Evolutionary conservation across 805 yeast species (phyloP), one percentile per base, ranked within the genome.

Genomic region (Zygosaccharomyces bisporus): DNA sequence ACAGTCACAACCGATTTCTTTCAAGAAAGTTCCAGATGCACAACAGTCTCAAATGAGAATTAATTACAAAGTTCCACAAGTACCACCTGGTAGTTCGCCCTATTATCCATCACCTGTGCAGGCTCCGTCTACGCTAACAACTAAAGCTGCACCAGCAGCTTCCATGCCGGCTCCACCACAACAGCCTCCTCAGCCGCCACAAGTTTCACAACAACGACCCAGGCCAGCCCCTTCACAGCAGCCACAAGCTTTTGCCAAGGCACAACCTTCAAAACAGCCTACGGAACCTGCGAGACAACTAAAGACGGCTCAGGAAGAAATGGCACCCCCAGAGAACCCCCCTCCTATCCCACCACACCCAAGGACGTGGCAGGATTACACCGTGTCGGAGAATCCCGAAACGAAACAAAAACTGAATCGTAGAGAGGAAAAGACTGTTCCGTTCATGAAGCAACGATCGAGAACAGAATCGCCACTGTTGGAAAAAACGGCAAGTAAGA

Each of bases 261-360:
- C 12, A 21, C 52, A 50, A 23, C 45, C 36, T 20, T 46, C 45
- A 30, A 44, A 39, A 39, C 49, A 31, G 32, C 44, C 25, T 19
- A 20, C 36, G 32, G 21, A 16, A 25, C 40, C 12, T 12, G n/a
- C 36, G 25, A 44, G 24, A 14, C 34, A 12, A 19, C 45, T 27
- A 14, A 41, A 30, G 17, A 19, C 40, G 4, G 13, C 33, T 4
- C 6, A 21, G 17, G 37, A 29, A 9, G 17, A 19, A 36, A 12
- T 23, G 13, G 18, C 29, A 5, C 42, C 34, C 12, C 35, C 45
- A 10, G 39, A 39, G 16, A 34, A 24, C 3, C 56, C 57, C 10
- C 57, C 57, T 14, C 45, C 44, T 17, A 34, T 52, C n/a, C 58
- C 58, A 3, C 52, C 54, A 12, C 40, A 37, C 6, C 40, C 40